Evolutionary conservation across 768 basidiomycete genomes (phyloP).

Genomic region (Leucosporidium creatinivorum): DNA sequence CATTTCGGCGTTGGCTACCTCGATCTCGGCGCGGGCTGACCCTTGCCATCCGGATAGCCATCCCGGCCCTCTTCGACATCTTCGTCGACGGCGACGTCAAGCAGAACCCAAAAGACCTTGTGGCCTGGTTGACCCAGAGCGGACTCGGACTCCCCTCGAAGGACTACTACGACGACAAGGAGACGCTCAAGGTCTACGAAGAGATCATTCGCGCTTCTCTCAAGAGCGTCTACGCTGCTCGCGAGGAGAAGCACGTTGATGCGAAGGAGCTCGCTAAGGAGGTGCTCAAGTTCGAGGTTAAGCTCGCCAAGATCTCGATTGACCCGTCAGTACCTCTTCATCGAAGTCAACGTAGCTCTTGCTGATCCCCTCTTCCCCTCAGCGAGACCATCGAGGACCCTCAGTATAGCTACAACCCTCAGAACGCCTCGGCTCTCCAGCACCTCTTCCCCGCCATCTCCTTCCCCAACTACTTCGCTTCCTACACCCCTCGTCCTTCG

Average conservation of each 20-base stretch:
- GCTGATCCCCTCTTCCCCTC: constrained; percentile 11
- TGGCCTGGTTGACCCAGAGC: constrained; percentile 34
- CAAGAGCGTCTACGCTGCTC: constrained; percentile 50
- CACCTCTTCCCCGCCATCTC: constrained; percentile 63
- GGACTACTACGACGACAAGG: constrained; percentile 83
- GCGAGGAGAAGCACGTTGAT: not conserved
- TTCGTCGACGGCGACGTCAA: constrained; percentile 31
- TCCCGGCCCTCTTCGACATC: constrained; percentile 18
- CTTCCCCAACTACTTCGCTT: constrained; percentile 76
- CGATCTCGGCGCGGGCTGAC: no score
- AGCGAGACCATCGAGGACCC: constrained; percentile 66
- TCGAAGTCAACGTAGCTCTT: not conserved
- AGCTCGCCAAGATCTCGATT: constrained; percentile 67
- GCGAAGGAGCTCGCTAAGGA: constrained; percentile 55
- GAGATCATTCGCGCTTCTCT: constrained; percentile 63
- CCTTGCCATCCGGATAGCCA: not conserved
- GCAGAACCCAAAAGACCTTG: constrained; percentile 15
- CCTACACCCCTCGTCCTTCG: constrained; percentile 70
- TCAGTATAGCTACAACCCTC: constrained; percentile 79
- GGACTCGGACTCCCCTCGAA: constrained; percentile 40
- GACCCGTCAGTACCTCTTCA: constrained; percentile 58
- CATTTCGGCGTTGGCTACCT: not conserved
- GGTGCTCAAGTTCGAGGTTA: constrained; percentile 69
- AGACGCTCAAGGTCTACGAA: constrained; percentile 62
- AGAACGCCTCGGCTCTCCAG: constrained; percentile 57